These are phyloP conservation scores for Penicillium sp. DNA, from an alignment of 2,329 filamentous ascomycete species.

Conservation along the genomic window DNA sequence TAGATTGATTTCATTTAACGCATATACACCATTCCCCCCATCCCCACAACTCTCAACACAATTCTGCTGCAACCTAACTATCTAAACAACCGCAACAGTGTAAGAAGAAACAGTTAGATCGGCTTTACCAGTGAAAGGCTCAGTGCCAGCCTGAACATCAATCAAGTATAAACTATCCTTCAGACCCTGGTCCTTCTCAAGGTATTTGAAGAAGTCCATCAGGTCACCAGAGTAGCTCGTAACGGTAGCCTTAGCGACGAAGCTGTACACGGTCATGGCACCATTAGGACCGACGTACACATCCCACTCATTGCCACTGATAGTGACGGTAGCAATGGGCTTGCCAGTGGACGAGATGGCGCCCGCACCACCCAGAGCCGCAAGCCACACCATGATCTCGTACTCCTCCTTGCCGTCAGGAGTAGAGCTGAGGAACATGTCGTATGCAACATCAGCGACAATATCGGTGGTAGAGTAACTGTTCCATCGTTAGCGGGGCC, in stretches of 20 bases:
- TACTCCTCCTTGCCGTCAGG: slow-evolving; percentile 51
- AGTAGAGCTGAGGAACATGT: slow-evolving; percentile 56
- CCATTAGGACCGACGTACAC: slow-evolving; percentile 63
- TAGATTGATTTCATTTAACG: not conserved
- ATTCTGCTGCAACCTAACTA: not conserved
- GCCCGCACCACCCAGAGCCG: slow-evolving; percentile 56
- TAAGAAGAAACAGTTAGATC: slow-evolving; percentile 30
- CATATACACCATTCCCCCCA: no score
- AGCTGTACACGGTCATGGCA: slow-evolving; percentile 58
- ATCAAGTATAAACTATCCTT: slow-evolving; percentile 52
- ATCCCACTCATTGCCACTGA: slow-evolving; percentile 56
- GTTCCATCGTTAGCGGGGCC: not conserved
- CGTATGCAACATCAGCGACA: slow-evolving; percentile 60
- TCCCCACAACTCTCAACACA: not conserved
- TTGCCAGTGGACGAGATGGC: slow-evolving; percentile 53
- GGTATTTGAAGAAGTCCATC: slow-evolving; percentile 57
- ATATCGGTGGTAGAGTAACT: slow-evolving; percentile 51
- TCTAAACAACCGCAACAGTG: slow-evolving; percentile 29
- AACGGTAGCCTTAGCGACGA: slow-evolving; percentile 51
- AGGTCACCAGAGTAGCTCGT: slow-evolving; percentile 58
- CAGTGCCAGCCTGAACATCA: slow-evolving; percentile 44
- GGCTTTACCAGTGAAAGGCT: slow-evolving; percentile 36
- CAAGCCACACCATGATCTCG: slow-evolving; percentile 67
- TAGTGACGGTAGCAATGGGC: slow-evolving; percentile 53
- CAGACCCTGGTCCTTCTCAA: slow-evolving; percentile 43